phyloP scores from a whole-genome alignment of 1,284 basidiomycete species.

The Termitomyces sp. region DNA sequence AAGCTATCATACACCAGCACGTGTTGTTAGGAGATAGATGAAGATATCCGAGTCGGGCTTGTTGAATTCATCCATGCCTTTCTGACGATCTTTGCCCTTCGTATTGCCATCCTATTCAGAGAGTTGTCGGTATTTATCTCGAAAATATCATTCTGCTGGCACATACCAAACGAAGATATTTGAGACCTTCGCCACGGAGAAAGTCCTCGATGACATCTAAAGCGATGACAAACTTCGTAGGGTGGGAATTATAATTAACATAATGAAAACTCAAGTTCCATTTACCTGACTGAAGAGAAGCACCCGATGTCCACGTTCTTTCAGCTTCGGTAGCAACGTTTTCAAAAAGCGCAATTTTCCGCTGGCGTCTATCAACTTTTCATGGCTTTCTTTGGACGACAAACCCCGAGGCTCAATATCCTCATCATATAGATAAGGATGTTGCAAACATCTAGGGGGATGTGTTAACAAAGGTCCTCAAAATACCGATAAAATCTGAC shows the following conservation, averaged over 20 bases:
- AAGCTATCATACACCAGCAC: constrained; percentile 72
- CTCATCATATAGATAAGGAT: constrained; percentile 83
- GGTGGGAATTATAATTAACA: constrained; percentile 1
- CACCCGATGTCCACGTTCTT: constrained; percentile 88
- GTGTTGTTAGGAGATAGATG: constrained; percentile 88
- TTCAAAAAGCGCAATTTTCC: constrained; percentile 86
- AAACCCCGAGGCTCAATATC: constrained; percentile 78
- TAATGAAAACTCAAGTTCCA: constrained; percentile 4
- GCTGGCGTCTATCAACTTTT: constrained; percentile 79
- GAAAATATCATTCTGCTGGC: constrained; percentile 11
- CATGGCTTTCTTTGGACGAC: constrained; percentile 59
- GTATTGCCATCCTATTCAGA: constrained; percentile 81
- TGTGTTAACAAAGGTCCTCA: constrained; percentile 2
- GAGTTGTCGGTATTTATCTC: constrained; percentile 11
- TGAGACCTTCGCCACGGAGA: constrained; percentile 82
- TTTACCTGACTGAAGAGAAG: constrained; percentile 94
- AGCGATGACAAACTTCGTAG: constrained; percentile 81
- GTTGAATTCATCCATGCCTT: constrained; percentile 93
- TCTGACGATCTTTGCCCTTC: constrained; percentile 83
- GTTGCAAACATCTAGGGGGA: constrained; percentile 69
- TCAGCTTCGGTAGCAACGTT: constrained; percentile 80
- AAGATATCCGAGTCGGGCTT: constrained; percentile 81
- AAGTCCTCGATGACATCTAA: constrained; percentile 94
- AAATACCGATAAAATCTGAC: constrained; percentile 20
- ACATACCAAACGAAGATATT: constrained; percentile 82